Base-by-base conservation (phyloP, 2,329 filamentous ascomycete species). In the Lasiodiplodia sp. region DNA sequence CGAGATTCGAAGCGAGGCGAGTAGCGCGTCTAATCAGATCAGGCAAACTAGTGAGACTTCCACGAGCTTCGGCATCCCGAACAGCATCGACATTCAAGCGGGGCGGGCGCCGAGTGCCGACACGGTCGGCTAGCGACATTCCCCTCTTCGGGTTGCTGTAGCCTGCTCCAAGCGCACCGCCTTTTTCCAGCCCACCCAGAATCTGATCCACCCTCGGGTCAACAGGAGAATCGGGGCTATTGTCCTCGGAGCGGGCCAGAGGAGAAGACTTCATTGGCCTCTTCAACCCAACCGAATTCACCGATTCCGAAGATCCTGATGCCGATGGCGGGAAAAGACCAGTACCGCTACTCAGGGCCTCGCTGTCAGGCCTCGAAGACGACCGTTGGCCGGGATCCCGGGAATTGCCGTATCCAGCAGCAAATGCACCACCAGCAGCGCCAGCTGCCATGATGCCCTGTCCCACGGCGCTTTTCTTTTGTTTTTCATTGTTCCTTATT, bases 11-110 rank as follows among this genome's bases (percentile, higher is more conserved):
- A 18, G 94, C 95, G 47, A 98, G 83, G 72, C 89, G 89, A 0
- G 95, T 98, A 12, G 96, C 96, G 73, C 96, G 88, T 75, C 89
- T 87, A 72, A 99, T 98, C 70, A 99, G 83, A 77, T 98, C 96
- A 0, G 94, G 92, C 69, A 99, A 83, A 79, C 94, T 97, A 1
- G 96, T 98, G 71, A 97, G 84, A 77, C 94, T 97, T 4, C 93
- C 94, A 75, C 96, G 88, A 1, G 91, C 88, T 79, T 97, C 93
- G 18, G 92, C 92, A 64, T 91, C 89, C 72, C 89, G 87, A 3
- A 97, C 92, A 4, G 92, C 92, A 75, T 94, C 90, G 28, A 97
- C 91, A 75, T 97, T 90, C 4, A 97, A 83, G 44, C 87, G 88
- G 3, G 93, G 92, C 38, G 95, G 94, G 69, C 83, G 75, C 68